Evolutionary conservation across 306 rosid species (phyloP), one percentile per base, ranked within the genome.

Genomic region (Gynostemma pentaphyllum): DNA sequence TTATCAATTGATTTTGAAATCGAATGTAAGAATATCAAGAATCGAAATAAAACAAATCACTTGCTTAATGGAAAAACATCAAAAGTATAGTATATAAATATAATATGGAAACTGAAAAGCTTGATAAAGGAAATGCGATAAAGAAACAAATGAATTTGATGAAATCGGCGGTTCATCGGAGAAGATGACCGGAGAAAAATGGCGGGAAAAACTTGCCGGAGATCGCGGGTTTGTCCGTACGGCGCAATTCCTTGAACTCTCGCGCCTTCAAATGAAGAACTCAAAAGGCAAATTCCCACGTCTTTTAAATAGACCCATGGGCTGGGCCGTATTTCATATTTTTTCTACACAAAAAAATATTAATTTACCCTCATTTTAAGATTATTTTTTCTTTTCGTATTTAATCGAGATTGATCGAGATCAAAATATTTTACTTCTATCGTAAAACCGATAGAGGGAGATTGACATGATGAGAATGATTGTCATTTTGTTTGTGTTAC

Each of bases 141-240:
- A 49, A 41, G 1, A 41, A 15, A 41, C 1, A n/a, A 41, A n/a
- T 1, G 45, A 41, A n/a, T 41, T 41, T n/a, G 46, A 42, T 12
- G n/a, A 12, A 42, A 18, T 4, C 2, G 32, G 56, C 56, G n/a
- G 56, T 4, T 50, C 56, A 50, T 50, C 34, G 56, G 32, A 32
- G 45, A 10, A 19, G 1, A n/a, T 36, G 30, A 36, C 18, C 64
- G 64, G 64, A 34, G 30, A 57, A 39, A 1, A 59, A 59, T 59
- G 64, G 4, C 2, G 47, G 47, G 37, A n/a, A 18, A 56, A 22
- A 59, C 64, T 59, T 59, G 30, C 64, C 64, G 64, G 64, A 37
- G 47, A 59, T 37, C 21, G 45, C 19, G 19, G 47, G 64, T 5
- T 36, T 12, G 13, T 5, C 23, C 4, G 37, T 42, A 42, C 14